Evolutionary conservation across 2,329 filamentous ascomycete species (phyloP).

Genomic region (Aspergillus pseudonomiae): DNA sequence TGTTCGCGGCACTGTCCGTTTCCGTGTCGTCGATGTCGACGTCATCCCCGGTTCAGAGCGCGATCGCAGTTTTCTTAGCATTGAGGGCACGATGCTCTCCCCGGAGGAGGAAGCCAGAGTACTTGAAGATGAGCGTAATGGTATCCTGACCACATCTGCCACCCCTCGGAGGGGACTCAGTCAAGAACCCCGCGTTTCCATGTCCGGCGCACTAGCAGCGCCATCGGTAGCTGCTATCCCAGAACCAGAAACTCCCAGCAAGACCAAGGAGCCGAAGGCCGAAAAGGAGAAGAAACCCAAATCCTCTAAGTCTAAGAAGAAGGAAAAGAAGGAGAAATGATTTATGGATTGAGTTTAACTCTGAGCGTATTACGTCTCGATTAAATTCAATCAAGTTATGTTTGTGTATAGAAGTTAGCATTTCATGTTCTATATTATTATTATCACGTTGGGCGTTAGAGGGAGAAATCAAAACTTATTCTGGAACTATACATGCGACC

Average conservation of each 20-base stretch:
- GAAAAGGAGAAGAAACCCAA: slow-evolving; percentile 28
- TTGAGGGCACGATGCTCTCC: slow-evolving; percentile 83
- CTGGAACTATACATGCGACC: background rate
- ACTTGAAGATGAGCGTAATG: slow-evolving; percentile 55
- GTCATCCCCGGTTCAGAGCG: slow-evolving; percentile 68
- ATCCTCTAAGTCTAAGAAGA: slow-evolving; percentile 28
- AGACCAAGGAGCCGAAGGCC: slow-evolving; percentile 22
- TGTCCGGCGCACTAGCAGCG: slow-evolving; percentile 27
- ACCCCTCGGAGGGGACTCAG: slow-evolving; percentile 19
- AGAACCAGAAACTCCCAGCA: slow-evolving; percentile 16
- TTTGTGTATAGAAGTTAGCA: slow-evolving; percentile 12
- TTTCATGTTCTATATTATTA: slow-evolving; percentile 21
- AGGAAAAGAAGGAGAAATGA: slow-evolving; percentile 24
- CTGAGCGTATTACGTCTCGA: background rate
- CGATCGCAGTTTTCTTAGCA: slow-evolving; percentile 75
- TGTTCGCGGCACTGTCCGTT: slow-evolving; percentile 71
- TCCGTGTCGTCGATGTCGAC: slow-evolving; percentile 84
- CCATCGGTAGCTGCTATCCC: slow-evolving; percentile 11
- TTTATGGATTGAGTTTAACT: background rate
- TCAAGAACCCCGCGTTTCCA: slow-evolving; percentile 15
- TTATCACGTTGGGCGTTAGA: slow-evolving; percentile 26
- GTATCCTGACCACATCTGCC: slow-evolving; percentile 37
- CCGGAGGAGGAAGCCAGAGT: slow-evolving; percentile 67
- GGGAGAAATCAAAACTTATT: slow-evolving; percentile 21
- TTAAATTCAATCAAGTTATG: slow-evolving; percentile 12